Evolutionary conservation across 208 protist species (phyloP), one percentile per base, ranked within the genome.

Genomic region (Acanthamoeba healyi): DNA sequence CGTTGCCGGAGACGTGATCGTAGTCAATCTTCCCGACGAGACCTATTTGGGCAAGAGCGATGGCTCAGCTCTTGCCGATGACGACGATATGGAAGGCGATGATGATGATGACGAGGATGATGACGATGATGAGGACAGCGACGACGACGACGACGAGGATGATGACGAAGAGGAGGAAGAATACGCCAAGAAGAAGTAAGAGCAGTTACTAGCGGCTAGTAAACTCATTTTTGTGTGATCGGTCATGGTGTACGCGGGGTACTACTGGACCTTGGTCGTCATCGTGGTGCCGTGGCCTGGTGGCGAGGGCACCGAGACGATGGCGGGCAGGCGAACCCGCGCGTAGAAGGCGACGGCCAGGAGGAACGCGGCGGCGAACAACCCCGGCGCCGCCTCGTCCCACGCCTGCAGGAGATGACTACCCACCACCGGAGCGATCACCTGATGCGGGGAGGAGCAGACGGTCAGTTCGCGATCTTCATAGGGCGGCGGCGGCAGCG

Each of bases 321-420:
- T 29, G 54, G n/a, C 61, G 61, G 29, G 61, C 7, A 70, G 61
- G 61, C 36, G 70, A 5, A 38, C 70, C 22, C 70, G 36, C 22
- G 70, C 70, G 40, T 49, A 81, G 38, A 81, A 26, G 40, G 70
- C 70, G 19, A 81, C 40, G 70, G 10, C 70, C 36, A 81, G 40
- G 36, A 81, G 40, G 70, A 81, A 81, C n/a, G 14, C 70, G 9
- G 38, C 40, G 70, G 70, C 70, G 6, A 29, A 32, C 19, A 81
- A 38, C 38, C 70, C 70, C 17, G 70, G 70, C 36, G 70, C 70
- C 24, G 36, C 34, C 40, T 81, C 70, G 0, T 29, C 70, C 70
- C 70, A 81, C 36, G 70, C n/a, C 70, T 81, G 70, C 36, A 81
- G 70, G 36, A 81, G 70, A 0, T 81, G 70, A 34, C 70, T 81